Evolutionary conservation across 2,329 filamentous ascomycete genomes (phyloP), one percentile per base, ranked within the genome.

Genomic region (Trichoderma aggressivum): DNA sequence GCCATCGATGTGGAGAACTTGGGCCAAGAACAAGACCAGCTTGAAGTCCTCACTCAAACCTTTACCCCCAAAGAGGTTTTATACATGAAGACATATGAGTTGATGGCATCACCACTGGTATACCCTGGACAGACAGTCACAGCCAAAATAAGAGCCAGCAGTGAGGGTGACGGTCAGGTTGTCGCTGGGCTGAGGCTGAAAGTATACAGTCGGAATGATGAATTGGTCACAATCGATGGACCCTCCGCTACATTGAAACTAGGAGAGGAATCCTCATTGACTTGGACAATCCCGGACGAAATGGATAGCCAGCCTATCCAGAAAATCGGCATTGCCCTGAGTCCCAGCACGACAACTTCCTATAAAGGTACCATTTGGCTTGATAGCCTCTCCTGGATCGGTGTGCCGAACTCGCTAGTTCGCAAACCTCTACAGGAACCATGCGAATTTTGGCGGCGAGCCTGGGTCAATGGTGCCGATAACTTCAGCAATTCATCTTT

Each of bases 21-120:
- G 10, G n/a, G 18, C 7, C 21, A 28, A 14, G 53, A 55, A 21
- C 30, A 50, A 10, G 34, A 62, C 8, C 26, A 63, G 12, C 18
- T 73, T 26, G 72, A 73, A n/a, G 47, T 70, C 1, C n/a, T 71
- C 14, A 73, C 72, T 5, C 65, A 59, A 12, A 72, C 65, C 3
- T 73, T 73, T 55, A 70, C 72, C 5, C 72, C 72, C 2, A 67
- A 63, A 47, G 70, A 72, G n/a, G 66, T 72, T 24, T 36, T 53
- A 1, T 12, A 64, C 0, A 72, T 72, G 59, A 62, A 70, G n/a
- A 58, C 50, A 14, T 73, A 73, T 47, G 55, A 73, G 21, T 39
- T 73, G 12, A 72, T 73, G 70, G 72, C 70, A 28, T 73, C 72
- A n/a, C 70, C 72, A 12, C 47, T 73, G 0, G 11, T 73, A 7